Evolutionary conservation across 2,329 filamentous ascomycete species (phyloP).

Genomic region (Penicillium sp.): DNA sequence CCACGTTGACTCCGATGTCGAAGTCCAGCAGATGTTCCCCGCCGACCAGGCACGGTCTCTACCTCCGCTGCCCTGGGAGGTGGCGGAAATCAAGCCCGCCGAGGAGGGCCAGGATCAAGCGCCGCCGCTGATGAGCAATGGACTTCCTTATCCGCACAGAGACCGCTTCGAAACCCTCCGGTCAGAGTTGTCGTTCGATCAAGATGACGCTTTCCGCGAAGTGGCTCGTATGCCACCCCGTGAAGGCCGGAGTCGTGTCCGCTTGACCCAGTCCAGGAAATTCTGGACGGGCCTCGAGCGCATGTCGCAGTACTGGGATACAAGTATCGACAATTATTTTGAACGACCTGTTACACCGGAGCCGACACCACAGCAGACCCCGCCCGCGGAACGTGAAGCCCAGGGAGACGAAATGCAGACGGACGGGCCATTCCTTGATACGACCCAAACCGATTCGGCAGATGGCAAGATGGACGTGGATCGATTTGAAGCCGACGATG

Average conservation of each 20-base stretch:
- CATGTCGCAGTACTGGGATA: conserved; percentile 63
- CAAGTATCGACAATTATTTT: conserved; percentile 57
- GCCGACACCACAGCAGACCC: conserved; percentile 18
- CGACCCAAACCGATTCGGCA: conserved; percentile 15
- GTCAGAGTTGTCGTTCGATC: conserved; percentile 54
- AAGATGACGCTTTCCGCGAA: conserved; percentile 58
- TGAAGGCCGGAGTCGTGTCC: conserved; percentile 47
- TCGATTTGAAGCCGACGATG: neutral
- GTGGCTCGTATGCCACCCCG: conserved; percentile 49
- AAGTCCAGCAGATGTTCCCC: conserved; percentile 37
- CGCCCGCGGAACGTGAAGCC: conserved; percentile 17
- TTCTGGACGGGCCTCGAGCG: conserved; percentile 61
- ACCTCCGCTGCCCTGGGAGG: conserved; percentile 41
- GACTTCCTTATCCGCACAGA: conserved; percentile 47
- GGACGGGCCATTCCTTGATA: conserved; percentile 11
- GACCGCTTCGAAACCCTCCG: conserved; percentile 50
- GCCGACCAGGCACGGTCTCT: conserved; percentile 33
- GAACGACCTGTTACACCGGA: conserved; percentile 34
- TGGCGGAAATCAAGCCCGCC: conserved; percentile 9
- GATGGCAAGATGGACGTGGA: conserved; percentile 29
- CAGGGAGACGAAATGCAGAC: conserved; percentile 23
- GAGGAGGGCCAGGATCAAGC: conserved; percentile 27
- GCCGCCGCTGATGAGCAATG: conserved; percentile 46
- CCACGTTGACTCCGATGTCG: conserved; percentile 36
- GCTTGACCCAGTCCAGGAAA: conserved; percentile 56